These are phyloP conservation scores for Fusarium sp. DNA, from an alignment of 2,329 filamentous ascomycete species.

Conservation along the genomic window DNA sequence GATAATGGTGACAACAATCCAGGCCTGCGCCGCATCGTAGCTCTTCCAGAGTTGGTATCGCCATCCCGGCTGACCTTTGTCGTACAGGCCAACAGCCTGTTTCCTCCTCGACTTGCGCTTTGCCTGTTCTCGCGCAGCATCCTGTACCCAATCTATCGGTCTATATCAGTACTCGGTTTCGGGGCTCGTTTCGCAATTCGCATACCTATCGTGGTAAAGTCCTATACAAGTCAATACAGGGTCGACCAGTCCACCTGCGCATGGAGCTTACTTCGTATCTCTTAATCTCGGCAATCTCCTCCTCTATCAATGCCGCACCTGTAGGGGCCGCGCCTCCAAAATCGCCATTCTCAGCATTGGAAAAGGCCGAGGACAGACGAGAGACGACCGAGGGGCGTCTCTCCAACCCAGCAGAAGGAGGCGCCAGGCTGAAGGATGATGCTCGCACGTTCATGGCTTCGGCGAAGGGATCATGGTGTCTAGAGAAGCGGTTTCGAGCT, in stretches of 20 bases:
- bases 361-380: slow-evolving; percentile 76
- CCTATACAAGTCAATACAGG: slow-evolving; percentile 55
- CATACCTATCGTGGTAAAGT: slow-evolving; percentile 93
- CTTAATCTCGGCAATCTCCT: slow-evolving; percentile 98
- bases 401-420: slow-evolving; percentile 50
- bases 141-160: slow-evolving; percentile 89
- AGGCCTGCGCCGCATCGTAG: slow-evolving; percentile 96
- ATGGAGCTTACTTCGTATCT: slow-evolving; percentile 79
- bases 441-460: slow-evolving; percentile 63
- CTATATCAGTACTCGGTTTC: slow-evolving; percentile 47
- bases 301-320: slow-evolving; percentile 80
- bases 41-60: slow-evolving; percentile 83
- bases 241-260: slow-evolving; percentile 43
- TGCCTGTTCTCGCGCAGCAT: slow-evolving; percentile 90
- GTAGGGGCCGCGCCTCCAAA: slow-evolving; percentile 61
- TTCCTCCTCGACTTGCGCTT: slow-evolving; percentile 81
- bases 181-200: slow-evolving; percentile 9
- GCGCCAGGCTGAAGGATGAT: slow-evolving; percentile 59
- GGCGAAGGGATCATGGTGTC: slow-evolving; percentile 55
- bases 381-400: slow-evolving; percentile 70
- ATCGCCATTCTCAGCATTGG: slow-evolving; percentile 73
- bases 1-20: slow-evolving; percentile 96
- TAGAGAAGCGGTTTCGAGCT: slow-evolving; percentile 11
- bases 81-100: slow-evolving; percentile 78
- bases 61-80: slow-evolving; percentile 79